Evolutionary conservation across 2,329 filamentous ascomycete species (phyloP).

Genomic region (Stemphylium lycopersici): DNA sequence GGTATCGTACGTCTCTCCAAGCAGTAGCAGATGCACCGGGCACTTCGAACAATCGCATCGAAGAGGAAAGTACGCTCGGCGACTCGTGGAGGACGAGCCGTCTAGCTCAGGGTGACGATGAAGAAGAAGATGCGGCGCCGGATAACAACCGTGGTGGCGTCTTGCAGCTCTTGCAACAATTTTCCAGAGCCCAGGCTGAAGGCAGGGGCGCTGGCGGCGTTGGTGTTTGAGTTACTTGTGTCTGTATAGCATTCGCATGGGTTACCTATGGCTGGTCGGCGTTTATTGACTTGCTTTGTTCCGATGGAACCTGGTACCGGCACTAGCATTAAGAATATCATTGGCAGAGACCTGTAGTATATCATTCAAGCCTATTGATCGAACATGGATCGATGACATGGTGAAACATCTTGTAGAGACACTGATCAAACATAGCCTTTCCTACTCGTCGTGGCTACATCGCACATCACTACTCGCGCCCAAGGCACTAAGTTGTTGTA

Average conservation of each 20-base stretch:
- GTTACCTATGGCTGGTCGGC: background rate
- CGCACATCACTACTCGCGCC: too few relatives aligned
- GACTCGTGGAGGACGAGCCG: constrained; percentile 61
- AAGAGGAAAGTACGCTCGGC: constrained; percentile 65
- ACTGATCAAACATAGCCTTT: background rate
- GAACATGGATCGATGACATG: background rate
- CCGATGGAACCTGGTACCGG: constrained; percentile 4
- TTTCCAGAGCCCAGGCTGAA: constrained; percentile 66
- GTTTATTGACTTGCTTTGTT: background rate
- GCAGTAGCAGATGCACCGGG: constrained; percentile 21
- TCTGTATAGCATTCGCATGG: constrained; percentile 9
- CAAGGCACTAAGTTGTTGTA: constrained; percentile 20
- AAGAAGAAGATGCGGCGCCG: constrained; percentile 53
- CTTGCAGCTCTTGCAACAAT: constrained; percentile 69
- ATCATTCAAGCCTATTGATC: background rate
- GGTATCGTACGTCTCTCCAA: constrained; percentile 50
- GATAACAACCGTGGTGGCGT: constrained; percentile 60
- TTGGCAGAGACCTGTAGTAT: background rate
- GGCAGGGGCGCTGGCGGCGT: constrained; percentile 50
- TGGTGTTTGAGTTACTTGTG: constrained; percentile 29
- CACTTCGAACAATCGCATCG: constrained; percentile 41
- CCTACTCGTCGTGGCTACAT: background rate
- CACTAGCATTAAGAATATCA: constrained; percentile 5
- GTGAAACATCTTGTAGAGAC: background rate
- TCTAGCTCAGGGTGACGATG: constrained; percentile 54